These are phyloP conservation scores for Rhizopogon vesiculosus DNA, from an alignment of 768 basidiomycete genomes.

Conservation along the genomic window DNA sequence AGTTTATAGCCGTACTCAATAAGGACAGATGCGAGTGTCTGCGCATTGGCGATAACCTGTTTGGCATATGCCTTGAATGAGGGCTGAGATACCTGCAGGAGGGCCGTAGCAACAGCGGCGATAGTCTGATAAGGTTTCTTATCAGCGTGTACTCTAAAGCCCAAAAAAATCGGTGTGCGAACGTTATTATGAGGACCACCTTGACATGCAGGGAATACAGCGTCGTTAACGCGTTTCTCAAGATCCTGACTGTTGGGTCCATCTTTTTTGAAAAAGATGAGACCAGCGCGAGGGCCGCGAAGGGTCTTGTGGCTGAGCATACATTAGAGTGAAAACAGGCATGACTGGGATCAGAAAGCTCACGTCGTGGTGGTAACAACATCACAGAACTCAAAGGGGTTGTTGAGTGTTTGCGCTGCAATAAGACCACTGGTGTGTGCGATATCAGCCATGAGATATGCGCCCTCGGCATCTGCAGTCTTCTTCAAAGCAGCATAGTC, in stretches of 20 bases:
- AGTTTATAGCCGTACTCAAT: conserved; percentile 86
- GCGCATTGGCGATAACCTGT: conserved; percentile 90
- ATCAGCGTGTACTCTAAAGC: background rate
- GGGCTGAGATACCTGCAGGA: conserved; percentile 87
- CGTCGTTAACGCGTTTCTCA: conserved; percentile 95
- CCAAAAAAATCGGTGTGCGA: conserved; percentile 18
- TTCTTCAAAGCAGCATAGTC: conserved; percentile 83
- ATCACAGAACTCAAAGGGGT: conserved; percentile 94
- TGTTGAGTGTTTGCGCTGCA: conserved; percentile 85
- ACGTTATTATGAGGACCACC: conserved; percentile 99
- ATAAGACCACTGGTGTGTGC: conserved; percentile 96
- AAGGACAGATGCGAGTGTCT: conserved; percentile 68
- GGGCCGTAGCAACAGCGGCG: conserved; percentile 88
- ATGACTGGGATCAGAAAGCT: conserved; percentile 21
- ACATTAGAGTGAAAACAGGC: conserved; percentile 1
- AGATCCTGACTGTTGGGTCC: conserved; percentile 76
- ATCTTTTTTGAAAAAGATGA: conserved; percentile 98
- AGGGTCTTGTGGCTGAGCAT: conserved; percentile 90
- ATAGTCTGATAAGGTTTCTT: conserved; percentile 61
- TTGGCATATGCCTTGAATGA: conserved; percentile 89
- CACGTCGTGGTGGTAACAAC: conserved; percentile 97
- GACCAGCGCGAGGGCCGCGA: conserved; percentile 94
- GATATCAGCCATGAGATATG: conserved; percentile 94
- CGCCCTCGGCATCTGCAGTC: conserved; percentile 82
- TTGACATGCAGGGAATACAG: conserved; percentile 99